Evolutionary conservation across 108 stramenopile species (phyloP).

Genomic region (Poteriospumella lacustris): DNA sequence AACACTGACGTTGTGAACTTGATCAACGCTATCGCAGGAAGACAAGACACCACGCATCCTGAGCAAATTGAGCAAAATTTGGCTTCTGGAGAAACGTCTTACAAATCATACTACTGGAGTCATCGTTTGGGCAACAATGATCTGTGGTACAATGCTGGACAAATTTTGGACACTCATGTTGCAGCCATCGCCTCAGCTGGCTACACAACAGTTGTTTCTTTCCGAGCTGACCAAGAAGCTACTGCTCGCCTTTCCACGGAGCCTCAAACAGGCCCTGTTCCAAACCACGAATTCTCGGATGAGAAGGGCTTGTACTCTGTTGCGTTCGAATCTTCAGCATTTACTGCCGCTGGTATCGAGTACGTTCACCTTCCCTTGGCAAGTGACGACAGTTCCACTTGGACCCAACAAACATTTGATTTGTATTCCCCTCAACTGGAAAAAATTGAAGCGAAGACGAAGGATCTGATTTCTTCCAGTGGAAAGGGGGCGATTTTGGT

Average conservation of each 20-base stretch:
- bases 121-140: slow-evolving; percentile 26
- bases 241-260: background rate
- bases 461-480: background rate
- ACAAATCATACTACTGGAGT: slow-evolving; percentile 18
- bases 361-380: slow-evolving; percentile 2
- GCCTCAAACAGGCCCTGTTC: background rate
- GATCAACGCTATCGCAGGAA: background rate
- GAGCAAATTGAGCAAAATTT: slow-evolving; percentile 20
- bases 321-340: background rate
- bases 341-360: background rate
- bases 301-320: background rate
- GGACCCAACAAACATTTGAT: slow-evolving; percentile 2
- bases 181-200: background rate
- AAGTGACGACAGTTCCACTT: background rate
- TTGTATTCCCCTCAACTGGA: background rate
- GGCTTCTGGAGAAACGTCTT: slow-evolving; percentile 16
- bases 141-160: slow-evolving; percentile 28
- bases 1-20: slow-evolving; percentile 2
- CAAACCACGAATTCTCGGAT: slow-evolving; percentile 29
- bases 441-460: background rate
- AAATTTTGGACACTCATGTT: slow-evolving; percentile 23
- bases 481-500: background rate
- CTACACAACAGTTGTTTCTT: slow-evolving; percentile 16
- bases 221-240: slow-evolving; percentile 4
- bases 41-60: background rate